A percentile compares a stretch with the other conserved stretches of the same genome.
Evolutionary conservation across 805 yeast species (phyloP).

Genomic region (Schizosaccharomyces osmophilus): DNA sequence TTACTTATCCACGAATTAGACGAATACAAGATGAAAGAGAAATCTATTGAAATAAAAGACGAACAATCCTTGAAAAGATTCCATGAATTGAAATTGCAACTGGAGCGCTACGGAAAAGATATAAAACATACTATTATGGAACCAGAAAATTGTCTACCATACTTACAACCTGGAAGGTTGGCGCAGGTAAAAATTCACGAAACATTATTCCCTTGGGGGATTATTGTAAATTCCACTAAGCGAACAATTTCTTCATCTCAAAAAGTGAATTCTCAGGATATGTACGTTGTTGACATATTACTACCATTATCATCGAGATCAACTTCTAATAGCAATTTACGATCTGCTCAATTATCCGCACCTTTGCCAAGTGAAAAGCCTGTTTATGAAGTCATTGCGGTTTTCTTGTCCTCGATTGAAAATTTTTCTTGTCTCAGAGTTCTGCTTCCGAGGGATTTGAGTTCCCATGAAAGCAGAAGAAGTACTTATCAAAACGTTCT

Average conservation of each 20-base stretch:
- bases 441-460: not conserved
- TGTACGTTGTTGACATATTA: not conserved
- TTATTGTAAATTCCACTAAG: not conserved
- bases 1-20: constrained; percentile 40
- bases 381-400: not conserved
- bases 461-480: not conserved
- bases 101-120: constrained; percentile 50
- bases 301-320: not conserved
- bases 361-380: not conserved
- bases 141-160: constrained; percentile 67
- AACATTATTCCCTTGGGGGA: constrained; percentile 55
- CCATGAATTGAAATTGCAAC: constrained; percentile 53
- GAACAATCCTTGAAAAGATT: constrained; percentile 54
- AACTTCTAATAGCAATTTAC: not conserved
- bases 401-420: not conserved
- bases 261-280: not conserved
- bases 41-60: constrained; percentile 37
- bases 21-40: constrained; percentile 27
- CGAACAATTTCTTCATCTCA: not conserved
- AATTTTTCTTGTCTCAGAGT: not conserved
- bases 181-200: constrained; percentile 15
- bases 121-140: constrained; percentile 68
- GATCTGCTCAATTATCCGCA: not conserved
- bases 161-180: constrained; percentile 77
- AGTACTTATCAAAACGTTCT: not conserved